phyloP scores from a whole-genome alignment of 1,139 yeast species.

The Hanseniaspora uvarum region DNA sequence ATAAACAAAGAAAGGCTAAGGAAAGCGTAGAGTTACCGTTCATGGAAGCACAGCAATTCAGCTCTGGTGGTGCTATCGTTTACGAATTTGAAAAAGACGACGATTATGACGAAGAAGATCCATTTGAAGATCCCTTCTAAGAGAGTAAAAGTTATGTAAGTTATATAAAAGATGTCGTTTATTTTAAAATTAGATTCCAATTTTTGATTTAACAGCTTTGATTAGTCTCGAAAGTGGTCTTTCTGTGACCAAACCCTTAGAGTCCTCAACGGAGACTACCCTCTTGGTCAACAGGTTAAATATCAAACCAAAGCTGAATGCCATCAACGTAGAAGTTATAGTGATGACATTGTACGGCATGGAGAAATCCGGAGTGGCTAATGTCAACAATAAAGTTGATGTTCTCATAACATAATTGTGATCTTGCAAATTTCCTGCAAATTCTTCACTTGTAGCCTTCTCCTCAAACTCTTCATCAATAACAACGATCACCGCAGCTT shows the following conservation, averaged over 20 bases:
- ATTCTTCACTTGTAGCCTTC: not conserved
- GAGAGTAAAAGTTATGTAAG: not conserved
- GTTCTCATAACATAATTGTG: conserved; percentile 56
- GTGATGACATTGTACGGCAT: conserved; percentile 98
- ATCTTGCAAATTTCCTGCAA: conserved; percentile 18
- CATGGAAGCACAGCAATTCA: conserved; percentile 74
- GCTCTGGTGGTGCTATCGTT: conserved; percentile 81
- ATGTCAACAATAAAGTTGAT: conserved; percentile 67
- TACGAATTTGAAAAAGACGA: conserved; percentile 77
- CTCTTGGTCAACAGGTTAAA: conserved; percentile 69
- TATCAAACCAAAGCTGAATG: conserved; percentile 78
- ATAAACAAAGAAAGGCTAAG: conserved; percentile 63
- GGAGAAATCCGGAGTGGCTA: conserved; percentile 96
- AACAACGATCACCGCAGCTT: conserved; percentile 72
- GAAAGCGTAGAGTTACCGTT: conserved; percentile 84
- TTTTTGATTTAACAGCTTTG: conserved; percentile 5
- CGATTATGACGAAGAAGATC: conserved; percentile 95
- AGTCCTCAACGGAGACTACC: conserved; percentile 68
- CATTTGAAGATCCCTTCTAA: conserved; percentile 88
- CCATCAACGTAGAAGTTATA: conserved; percentile 85
- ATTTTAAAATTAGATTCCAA: not conserved
- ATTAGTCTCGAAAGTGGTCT: conserved; percentile 4
- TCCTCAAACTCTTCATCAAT: conserved; percentile 21
- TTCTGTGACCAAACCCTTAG: conserved; percentile 34
- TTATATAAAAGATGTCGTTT: no score